Evolutionary conservation across 257 asterid genomes (phyloP).

Genomic region (Solanum piurae): DNA sequence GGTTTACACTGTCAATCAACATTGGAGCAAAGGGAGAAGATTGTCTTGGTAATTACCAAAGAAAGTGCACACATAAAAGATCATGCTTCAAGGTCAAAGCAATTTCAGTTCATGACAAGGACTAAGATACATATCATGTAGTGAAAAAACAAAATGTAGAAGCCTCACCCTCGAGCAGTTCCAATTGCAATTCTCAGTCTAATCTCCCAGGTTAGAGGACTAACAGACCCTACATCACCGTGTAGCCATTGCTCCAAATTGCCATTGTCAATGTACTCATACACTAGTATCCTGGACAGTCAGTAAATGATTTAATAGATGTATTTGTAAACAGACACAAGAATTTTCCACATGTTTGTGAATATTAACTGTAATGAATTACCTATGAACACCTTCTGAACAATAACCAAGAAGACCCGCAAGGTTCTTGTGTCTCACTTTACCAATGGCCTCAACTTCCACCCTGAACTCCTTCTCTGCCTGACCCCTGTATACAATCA

Average conservation of each 20-base stretch:
- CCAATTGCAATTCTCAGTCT: constrained; percentile 89
- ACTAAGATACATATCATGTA: background rate
- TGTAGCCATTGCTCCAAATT: constrained; percentile 98
- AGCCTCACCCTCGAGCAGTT: constrained; percentile 81
- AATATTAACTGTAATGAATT: background rate
- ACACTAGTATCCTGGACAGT: constrained; percentile 71
- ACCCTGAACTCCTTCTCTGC: constrained; percentile 94
- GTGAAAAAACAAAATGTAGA: background rate
- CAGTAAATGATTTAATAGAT: background rate
- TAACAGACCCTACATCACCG: constrained; percentile 81
- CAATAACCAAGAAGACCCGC: constrained; percentile 88
- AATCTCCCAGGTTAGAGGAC: constrained; percentile 93
- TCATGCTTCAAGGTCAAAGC: background rate
- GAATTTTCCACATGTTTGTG: background rate
- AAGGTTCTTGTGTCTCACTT: constrained; percentile 95
- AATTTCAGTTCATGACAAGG: background rate
- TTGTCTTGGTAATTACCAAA: background rate
- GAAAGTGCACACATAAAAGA: background rate
- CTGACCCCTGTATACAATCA: constrained; percentile 62
- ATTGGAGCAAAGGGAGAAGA: background rate
- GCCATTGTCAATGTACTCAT: constrained; percentile 89
- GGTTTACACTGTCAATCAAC: background rate
- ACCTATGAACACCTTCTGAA: constrained; percentile 91
- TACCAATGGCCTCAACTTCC: constrained; percentile 98
- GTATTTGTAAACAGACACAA: background rate